Percentiles rank a stretch among this genome's conserved stretches.
Evolutionary conservation across 495 filamentous ascomycete species (phyloP).

Genomic region (Talaromyces trachyspermus): DNA sequence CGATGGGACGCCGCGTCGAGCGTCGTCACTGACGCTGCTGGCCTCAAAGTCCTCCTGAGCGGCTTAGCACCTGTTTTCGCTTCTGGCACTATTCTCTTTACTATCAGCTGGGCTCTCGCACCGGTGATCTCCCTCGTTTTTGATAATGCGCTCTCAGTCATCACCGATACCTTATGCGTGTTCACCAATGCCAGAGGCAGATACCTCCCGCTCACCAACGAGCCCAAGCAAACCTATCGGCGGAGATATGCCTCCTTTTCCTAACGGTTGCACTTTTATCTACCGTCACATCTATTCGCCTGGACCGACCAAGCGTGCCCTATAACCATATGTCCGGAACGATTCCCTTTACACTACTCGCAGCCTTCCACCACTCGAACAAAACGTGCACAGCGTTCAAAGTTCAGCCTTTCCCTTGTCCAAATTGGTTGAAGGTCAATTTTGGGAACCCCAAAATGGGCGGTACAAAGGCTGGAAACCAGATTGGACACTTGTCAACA

Average conservation of each 20-base stretch:
- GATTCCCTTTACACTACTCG: constrained; percentile 17
- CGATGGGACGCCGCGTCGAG: constrained; percentile 20
- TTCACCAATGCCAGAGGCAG: not conserved
- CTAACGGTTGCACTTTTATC: constrained; percentile 4
- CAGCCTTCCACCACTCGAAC: constrained; percentile 6
- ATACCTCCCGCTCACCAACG: constrained; percentile 8
- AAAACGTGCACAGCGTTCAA: not conserved
- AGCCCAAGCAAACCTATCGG: constrained; percentile 4
- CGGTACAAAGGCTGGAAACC: constrained; percentile 21
- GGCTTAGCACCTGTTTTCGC: constrained; percentile 17
- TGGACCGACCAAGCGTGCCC: constrained; percentile 18
- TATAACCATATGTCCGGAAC: constrained; percentile 20
- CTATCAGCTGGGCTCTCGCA: constrained; percentile 12
- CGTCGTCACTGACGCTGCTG: constrained; percentile 17
- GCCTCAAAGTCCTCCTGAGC: constrained; percentile 18
- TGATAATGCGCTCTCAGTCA: constrained; percentile 10
- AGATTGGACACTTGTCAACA: not conserved
- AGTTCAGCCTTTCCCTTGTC: constrained; percentile 15
- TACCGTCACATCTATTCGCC: not conserved
- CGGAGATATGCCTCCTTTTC: not conserved
- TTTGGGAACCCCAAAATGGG: constrained; percentile 16
- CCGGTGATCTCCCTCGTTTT: constrained; percentile 9
- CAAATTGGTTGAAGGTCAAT: constrained; percentile 10
- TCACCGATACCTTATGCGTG: constrained; percentile 3
- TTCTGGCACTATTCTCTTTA: constrained; percentile 8